A percentile compares a stretch with the other conserved stretches of the same genome.
Conservation (phyloP, 2,329 filamentous ascomycete genomes). For the Colletotrichum godetiae region DNA sequence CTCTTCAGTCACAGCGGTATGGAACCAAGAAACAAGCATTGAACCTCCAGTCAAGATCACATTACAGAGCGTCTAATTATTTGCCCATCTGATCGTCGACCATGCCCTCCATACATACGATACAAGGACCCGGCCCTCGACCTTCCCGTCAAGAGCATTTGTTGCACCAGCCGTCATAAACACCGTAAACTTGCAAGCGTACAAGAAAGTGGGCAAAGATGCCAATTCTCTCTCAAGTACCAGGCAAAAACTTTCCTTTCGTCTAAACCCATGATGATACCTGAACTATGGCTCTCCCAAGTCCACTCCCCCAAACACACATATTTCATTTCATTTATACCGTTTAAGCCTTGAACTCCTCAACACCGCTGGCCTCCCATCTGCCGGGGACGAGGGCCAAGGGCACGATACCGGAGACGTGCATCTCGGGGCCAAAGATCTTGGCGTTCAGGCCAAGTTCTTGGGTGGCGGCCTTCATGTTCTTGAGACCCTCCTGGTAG, state of each 20-base stretch:
- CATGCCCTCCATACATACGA: conserved; percentile 37
- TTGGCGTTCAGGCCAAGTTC: conserved; percentile 84
- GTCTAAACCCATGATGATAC: conserved; percentile 29
- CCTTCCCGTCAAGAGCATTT: conserved; percentile 34
- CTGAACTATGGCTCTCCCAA: conserved; percentile 17
- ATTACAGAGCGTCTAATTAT: conserved; percentile 38
- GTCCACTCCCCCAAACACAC: conserved; percentile 7
- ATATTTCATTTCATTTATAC: conserved; percentile 25
- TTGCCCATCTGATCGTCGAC: conserved; percentile 37
- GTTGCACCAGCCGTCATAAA: conserved; percentile 36
- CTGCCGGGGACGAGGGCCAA: conserved; percentile 80
- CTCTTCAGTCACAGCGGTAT: background rate
- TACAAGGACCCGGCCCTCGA: conserved; percentile 36
- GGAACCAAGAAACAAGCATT: background rate
- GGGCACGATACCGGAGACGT: conserved; percentile 96
- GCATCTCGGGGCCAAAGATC: conserved; percentile 83
- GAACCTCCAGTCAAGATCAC: conserved; percentile 35
- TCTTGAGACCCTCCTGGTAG: conserved; percentile 99
- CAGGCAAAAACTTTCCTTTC: conserved; percentile 34
- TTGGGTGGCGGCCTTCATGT: conserved; percentile 96
- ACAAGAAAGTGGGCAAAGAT: conserved; percentile 37
- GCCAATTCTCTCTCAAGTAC: conserved; percentile 22
- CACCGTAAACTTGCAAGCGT: conserved; percentile 37
- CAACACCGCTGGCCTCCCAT: conserved; percentile 69
- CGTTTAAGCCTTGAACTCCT: conserved; percentile 70